These are phyloP conservation scores for Boletus eberwhitei DNA, from an alignment of 768 basidiomycete species.

Conservation along the genomic window DNA sequence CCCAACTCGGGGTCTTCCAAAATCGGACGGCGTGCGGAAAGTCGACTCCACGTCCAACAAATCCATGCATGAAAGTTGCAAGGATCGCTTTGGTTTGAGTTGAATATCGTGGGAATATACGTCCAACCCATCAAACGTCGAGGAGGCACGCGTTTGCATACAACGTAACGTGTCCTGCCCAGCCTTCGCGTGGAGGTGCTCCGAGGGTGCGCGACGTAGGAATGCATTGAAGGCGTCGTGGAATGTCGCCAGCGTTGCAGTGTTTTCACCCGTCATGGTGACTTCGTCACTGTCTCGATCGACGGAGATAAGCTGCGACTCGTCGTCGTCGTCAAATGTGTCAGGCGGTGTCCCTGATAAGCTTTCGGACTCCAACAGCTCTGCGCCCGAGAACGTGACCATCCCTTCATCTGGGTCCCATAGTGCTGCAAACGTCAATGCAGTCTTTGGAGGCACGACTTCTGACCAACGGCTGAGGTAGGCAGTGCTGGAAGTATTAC, in stretches of 20 bases:
- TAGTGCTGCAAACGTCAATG: slow-evolving; percentile 55
- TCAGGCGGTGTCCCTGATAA: slow-evolving; percentile 4
- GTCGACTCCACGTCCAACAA: slow-evolving; percentile 21
- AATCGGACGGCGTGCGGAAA: slow-evolving; percentile 9
- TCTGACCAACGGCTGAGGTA: slow-evolving; percentile 51
- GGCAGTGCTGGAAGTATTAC: slow-evolving; percentile 7
- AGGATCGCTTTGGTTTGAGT: slow-evolving; percentile 12
- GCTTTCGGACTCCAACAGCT: slow-evolving; percentile 37
- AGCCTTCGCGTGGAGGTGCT: slow-evolving; percentile 15
- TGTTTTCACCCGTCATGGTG: slow-evolving; percentile 16
- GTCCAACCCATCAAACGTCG: slow-evolving; percentile 31
- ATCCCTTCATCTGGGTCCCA: slow-evolving; percentile 59
- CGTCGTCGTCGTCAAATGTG: slow-evolving; percentile 17
- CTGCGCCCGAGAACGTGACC: slow-evolving; percentile 52
- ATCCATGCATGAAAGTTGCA: slow-evolving; percentile 20
- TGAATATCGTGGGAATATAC: slow-evolving; percentile 28
- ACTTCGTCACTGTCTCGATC: slow-evolving; percentile 15
- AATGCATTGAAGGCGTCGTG: slow-evolving; percentile 32
- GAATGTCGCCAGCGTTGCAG: slow-evolving; percentile 21
- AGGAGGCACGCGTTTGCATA: slow-evolving; percentile 27
- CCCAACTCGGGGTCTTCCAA: slow-evolving; percentile 15
- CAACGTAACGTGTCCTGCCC: slow-evolving; percentile 2
- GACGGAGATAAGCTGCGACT: slow-evolving; percentile 8
- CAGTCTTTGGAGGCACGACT: slow-evolving; percentile 52
- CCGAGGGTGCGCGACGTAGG: slow-evolving; percentile 21